Evolutionary conservation across 2,329 filamentous ascomycete genomes (phyloP).

Genomic region (Madurella fahalii): DNA sequence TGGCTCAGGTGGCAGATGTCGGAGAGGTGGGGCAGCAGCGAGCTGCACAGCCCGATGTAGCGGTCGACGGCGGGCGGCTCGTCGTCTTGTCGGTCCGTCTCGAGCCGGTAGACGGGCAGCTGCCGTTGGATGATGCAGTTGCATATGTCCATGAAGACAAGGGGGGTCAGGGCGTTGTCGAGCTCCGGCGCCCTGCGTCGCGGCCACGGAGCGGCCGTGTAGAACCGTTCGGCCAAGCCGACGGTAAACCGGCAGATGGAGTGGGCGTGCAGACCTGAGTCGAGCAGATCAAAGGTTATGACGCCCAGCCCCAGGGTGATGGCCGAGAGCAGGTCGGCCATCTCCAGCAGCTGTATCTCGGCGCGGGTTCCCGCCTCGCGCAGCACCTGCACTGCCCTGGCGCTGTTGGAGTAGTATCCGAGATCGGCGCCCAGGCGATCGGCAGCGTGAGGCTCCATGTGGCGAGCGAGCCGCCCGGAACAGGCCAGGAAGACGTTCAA

Average conservation of each 20-base stretch:
- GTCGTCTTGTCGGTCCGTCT: not conserved
- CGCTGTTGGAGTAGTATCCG: not conserved
- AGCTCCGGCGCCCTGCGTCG: not conserved
- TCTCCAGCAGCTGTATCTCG: not conserved
- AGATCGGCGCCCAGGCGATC: not conserved
- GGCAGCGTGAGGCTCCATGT: not conserved
- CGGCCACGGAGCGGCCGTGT: not conserved
- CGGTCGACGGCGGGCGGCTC: too few species aligned
- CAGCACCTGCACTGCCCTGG: conserved; percentile 1
- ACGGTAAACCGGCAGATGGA: not conserved
- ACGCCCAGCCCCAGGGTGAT: not conserved
- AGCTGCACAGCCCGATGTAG: too few species aligned
- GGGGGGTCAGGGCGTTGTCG: not conserved
- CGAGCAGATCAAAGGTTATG: conserved; percentile 1
- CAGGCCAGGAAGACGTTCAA: not conserved
- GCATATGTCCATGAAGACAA: not conserved
- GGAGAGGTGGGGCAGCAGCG: not conserved
- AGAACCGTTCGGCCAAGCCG: not conserved
- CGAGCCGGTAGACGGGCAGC: not conserved
- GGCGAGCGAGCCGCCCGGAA: not conserved
- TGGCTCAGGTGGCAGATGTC: not conserved
- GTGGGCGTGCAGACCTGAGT: not conserved
- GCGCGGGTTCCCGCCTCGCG: not conserved
- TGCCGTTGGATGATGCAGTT: not conserved
- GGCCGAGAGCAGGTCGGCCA: not conserved